Evolutionary conservation across 257 asterid species (phyloP).

Genomic region (Agastache rugosa): DNA sequence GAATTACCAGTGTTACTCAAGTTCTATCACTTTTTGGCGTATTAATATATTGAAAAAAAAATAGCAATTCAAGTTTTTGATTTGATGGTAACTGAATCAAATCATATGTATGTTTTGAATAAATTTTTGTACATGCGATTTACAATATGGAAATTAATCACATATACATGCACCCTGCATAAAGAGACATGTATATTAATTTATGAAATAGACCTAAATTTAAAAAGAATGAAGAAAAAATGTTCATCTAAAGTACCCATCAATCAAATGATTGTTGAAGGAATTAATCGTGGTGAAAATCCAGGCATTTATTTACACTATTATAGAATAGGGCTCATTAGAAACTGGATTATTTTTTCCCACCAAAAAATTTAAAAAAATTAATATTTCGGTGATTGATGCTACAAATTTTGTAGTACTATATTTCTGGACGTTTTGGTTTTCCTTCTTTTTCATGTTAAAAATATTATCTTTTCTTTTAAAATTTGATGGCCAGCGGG

Average conservation of each 20-base stretch:
- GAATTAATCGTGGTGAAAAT: conserved; percentile 39
- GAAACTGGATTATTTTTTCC: no score
- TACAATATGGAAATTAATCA: no score
- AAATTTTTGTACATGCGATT: not conserved
- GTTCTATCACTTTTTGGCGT: not conserved
- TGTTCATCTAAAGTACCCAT: conserved; percentile 13
- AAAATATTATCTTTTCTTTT: no score
- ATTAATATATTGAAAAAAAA: not conserved
- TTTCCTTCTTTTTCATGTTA: no score
- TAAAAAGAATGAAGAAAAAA: conserved; percentile 3
- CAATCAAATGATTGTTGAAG: conserved; percentile 43
- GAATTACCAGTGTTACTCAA: no score
- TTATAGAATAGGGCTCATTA: no score
- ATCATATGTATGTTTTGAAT: not conserved
- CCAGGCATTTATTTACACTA: conserved; percentile 40
- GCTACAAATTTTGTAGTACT: no score
- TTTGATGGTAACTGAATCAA: not conserved
- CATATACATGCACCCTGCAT: not conserved
- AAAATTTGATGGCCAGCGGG: no score
- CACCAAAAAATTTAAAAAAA: no score
- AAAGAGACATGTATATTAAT: not conserved
- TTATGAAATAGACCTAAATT: not conserved
- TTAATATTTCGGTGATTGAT: no score
- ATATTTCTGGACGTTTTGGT: no score
- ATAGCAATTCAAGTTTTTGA: not conserved